Evolutionary conservation across 2,329 filamentous ascomycete species (phyloP).

Genomic region (Nigrospora oryzae): DNA sequence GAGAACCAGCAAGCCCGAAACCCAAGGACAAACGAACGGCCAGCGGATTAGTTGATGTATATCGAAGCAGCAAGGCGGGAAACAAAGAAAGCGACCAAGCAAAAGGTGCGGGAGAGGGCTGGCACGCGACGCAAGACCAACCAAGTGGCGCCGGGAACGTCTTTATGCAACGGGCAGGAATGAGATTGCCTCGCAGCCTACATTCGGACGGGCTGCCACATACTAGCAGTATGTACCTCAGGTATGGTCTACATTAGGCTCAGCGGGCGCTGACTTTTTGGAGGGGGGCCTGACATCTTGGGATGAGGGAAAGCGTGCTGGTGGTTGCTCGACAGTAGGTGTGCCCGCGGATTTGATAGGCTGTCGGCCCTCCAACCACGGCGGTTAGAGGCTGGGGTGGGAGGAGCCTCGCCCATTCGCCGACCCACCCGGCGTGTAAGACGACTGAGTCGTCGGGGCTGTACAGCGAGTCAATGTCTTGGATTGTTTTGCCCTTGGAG

Average conservation of each 20-base stretch:
- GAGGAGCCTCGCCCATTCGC: slow-evolving; percentile 17
- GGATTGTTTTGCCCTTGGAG: slow-evolving; percentile 23
- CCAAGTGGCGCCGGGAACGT: slow-evolving; percentile 14
- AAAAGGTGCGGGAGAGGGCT: not conserved
- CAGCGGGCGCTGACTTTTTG: slow-evolving; percentile 16
- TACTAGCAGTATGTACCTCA: no score
- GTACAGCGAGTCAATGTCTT: slow-evolving; percentile 40
- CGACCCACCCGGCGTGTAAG: slow-evolving; percentile 30
- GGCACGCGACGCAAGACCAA: slow-evolving; percentile 1
- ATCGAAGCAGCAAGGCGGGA: slow-evolving; percentile 4
- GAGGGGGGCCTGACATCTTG: slow-evolving; percentile 7
- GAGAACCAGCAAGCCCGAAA: slow-evolving; percentile 7
- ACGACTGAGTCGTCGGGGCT: slow-evolving; percentile 21
- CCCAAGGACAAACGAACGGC: slow-evolving; percentile 8
- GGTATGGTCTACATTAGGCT: slow-evolving; percentile 15
- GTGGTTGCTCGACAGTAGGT: slow-evolving; percentile 7
- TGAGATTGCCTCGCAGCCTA: slow-evolving; percentile 14
- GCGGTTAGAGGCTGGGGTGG: slow-evolving; percentile 30
- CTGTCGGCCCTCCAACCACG: slow-evolving; percentile 28
- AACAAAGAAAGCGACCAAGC: slow-evolving; percentile 9
- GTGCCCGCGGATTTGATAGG: slow-evolving; percentile 34
- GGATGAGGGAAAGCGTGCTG: slow-evolving; percentile 8
- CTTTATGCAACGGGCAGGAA: slow-evolving; percentile 16
- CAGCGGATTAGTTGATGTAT: slow-evolving; percentile 14
- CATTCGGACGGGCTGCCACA: not conserved